Conservation (phyloP, 306 rosid species). For the Rosa rugosa region DNA sequence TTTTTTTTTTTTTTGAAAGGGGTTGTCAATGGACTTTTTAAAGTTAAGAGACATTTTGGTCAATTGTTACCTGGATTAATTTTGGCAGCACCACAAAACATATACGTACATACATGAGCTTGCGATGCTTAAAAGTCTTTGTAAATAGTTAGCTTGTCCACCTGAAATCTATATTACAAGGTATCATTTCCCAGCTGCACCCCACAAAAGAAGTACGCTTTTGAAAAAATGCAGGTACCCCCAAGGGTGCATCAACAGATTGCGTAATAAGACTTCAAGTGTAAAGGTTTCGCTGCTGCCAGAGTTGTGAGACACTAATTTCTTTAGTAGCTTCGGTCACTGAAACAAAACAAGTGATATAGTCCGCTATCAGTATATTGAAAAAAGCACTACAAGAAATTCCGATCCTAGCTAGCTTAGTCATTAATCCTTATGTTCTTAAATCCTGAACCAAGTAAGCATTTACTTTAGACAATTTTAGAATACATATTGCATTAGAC, state of each 20-base stretch:
- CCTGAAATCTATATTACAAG: constrained; percentile 14
- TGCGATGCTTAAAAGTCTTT: background rate
- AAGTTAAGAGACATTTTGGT: background rate
- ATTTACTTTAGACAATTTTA: background rate
- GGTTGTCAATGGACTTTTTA: background rate
- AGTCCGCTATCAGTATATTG: background rate
- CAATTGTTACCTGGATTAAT: background rate
- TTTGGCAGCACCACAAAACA: background rate
- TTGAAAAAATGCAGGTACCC: background rate
- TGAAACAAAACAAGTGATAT: background rate
- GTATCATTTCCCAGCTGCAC: background rate
- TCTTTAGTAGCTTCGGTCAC: background rate
- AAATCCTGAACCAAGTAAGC: background rate
- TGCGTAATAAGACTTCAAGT: background rate
- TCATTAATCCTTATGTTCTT: background rate
- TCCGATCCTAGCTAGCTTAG: background rate
- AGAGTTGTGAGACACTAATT: background rate
- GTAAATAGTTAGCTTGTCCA: background rate
- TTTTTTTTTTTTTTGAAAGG: too few relatives aligned
- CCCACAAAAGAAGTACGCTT: background rate
- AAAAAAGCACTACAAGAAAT: background rate
- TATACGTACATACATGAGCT: background rate
- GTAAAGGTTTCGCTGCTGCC: background rate
- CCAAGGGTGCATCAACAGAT: background rate
- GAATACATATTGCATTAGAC: background rate